Percentiles rank a stretch among this genome's conserved stretches.
Evolutionary conservation across 2,329 filamentous ascomycete genomes (phyloP).

Genomic region (Bisporella sp.): DNA sequence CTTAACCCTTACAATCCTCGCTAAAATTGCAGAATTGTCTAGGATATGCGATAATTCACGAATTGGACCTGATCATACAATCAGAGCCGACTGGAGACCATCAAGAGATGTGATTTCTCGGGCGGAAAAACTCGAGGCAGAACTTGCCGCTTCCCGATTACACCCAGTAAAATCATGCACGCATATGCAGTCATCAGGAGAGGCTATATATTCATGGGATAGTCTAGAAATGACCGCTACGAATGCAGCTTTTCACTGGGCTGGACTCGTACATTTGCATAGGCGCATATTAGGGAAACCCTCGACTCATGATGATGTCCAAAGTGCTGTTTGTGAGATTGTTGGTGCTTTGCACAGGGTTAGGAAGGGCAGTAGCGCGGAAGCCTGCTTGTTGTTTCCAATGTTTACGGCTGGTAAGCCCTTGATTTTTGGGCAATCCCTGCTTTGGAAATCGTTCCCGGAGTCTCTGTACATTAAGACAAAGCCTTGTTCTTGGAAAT

Average conservation of each 20-base stretch:
- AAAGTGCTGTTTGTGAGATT: slow-evolving; percentile 55
- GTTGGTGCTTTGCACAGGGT: slow-evolving; percentile 56
- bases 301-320: slow-evolving; percentile 51
- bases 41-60: slow-evolving; percentile 60
- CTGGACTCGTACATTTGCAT: slow-evolving; percentile 68
- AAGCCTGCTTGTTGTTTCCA: slow-evolving; percentile 70
- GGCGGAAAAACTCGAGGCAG: slow-evolving; percentile 52
- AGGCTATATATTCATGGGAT: slow-evolving; percentile 49
- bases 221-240: slow-evolving; percentile 60
- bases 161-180: slow-evolving; percentile 32
- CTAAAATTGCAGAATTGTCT: slow-evolving; percentile 65
- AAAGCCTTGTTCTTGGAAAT: too few species aligned
- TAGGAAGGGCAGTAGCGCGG: slow-evolving; percentile 59
- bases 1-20: slow-evolving; percentile 62
- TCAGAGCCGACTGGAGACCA: slow-evolving; percentile 51
- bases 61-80: slow-evolving; percentile 44
- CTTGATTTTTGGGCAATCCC: too few species aligned
- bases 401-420: slow-evolving; percentile 60
- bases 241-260: slow-evolving; percentile 75
- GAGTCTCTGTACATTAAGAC: too few species aligned
- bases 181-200: slow-evolving; percentile 40
- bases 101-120: slow-evolving; percentile 43
- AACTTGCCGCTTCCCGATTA: slow-evolving; percentile 49
- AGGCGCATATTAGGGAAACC: slow-evolving; percentile 62
- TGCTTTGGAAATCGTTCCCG: too few species aligned